Conservation (phyloP, 2,329 filamentous ascomycete species). For the Pseudogymnoascus sp. region DNA sequence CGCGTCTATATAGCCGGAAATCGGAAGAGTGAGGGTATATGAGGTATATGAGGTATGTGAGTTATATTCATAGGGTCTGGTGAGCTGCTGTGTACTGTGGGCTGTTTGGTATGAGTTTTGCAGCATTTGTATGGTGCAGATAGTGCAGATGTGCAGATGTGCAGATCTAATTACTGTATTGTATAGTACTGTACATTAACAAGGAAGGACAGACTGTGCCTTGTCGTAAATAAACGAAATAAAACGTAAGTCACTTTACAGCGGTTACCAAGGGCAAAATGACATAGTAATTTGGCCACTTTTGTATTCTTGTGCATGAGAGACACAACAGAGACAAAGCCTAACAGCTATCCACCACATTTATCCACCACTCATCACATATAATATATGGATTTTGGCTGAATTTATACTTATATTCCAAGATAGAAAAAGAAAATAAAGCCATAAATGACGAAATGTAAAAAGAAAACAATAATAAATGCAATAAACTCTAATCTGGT, state of each 20-base stretch:
- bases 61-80: not conserved
- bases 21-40: not conserved
- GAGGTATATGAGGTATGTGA: too few relatives aligned
- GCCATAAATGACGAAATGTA: not conserved
- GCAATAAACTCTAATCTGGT: not conserved
- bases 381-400: not conserved
- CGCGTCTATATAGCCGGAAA: not conserved
- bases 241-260: not conserved
- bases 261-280: not conserved
- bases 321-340: not conserved
- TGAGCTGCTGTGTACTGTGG: not conserved
- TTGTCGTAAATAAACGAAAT: constrained; percentile 6
- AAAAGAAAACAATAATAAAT: not conserved
- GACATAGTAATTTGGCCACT: not conserved
- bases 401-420: not conserved
- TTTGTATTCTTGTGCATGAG: not conserved
- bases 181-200: not conserved
- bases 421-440: not conserved
- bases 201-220: not conserved
- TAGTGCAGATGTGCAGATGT: too few relatives aligned
- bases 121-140: not conserved
- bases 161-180: not conserved
- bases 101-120: not conserved
- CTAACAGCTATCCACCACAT: not conserved
- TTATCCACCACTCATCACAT: not conserved